These are phyloP conservation scores for Peribolospora baueri DNA, from an alignment of 768 basidiomycete genomes.

Conservation along the genomic window DNA sequence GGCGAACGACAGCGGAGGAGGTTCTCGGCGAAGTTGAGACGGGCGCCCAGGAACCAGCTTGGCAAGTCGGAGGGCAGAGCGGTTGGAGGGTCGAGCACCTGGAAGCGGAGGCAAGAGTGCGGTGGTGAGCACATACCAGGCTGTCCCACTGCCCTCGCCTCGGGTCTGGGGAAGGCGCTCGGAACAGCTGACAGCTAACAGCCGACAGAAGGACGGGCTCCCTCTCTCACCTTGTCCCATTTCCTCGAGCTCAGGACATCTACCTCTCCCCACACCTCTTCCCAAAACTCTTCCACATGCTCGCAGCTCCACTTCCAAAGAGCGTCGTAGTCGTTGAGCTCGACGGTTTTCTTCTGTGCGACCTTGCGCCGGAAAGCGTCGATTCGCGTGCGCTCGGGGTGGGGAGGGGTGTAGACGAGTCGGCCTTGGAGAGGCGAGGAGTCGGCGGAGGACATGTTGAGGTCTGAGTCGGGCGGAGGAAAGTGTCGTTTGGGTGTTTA, in stretches of 20 bases:
- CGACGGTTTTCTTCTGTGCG: too few species aligned
- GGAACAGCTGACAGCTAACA: neutral
- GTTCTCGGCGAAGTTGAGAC: constrained; percentile 57
- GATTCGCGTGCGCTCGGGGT: too few species aligned
- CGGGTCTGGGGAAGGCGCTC: neutral
- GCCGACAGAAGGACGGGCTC: too few species aligned
- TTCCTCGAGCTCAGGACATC: constrained; percentile 29
- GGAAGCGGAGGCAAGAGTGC: constrained; percentile 1
- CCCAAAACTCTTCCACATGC: constrained; percentile 43
- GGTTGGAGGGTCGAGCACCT: constrained; percentile 27
- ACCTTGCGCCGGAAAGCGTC: too few species aligned
- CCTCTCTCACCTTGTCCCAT: constrained; percentile 27
- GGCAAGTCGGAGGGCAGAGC: constrained; percentile 38
- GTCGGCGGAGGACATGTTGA: too few species aligned
- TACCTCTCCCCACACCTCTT: constrained; percentile 42
- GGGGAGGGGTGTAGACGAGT: too few species aligned
- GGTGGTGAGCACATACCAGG: neutral
- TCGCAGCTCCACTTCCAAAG: constrained; percentile 39
- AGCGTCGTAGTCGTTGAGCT: too few species aligned
- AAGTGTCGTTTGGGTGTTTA: too few species aligned
- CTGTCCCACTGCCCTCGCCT: too few species aligned
- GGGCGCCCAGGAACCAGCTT: constrained; percentile 41
- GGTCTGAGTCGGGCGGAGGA: too few species aligned
- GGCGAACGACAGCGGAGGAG: constrained; percentile 38
- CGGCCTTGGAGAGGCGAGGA: too few species aligned